Conservation (phyloP, 148 eudicot species). For the Chenopodium quinoa region DNA sequence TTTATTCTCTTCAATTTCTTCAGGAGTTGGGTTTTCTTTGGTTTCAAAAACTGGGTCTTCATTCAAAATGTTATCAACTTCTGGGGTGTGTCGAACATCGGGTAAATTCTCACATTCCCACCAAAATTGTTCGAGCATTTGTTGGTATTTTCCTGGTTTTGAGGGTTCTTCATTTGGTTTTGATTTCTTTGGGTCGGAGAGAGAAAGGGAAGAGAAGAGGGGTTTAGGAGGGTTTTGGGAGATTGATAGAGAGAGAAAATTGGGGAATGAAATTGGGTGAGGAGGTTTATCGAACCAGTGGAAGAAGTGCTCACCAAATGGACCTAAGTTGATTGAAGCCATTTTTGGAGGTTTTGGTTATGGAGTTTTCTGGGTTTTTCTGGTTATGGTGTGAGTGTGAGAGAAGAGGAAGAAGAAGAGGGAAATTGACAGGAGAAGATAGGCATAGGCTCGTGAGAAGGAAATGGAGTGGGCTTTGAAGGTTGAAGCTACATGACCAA, state of each 20-base stretch:
- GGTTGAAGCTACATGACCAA: too few species aligned
- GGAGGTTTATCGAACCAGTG: conserved; percentile 67
- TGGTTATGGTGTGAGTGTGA: not conserved
- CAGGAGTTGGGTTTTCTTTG: conserved; percentile 52
- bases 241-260: conserved; percentile 41
- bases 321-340: conserved; percentile 65
- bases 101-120: conserved; percentile 82
- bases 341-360: conserved; percentile 23
- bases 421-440: not conserved
- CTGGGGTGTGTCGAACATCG: conserved; percentile 63
- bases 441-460: not conserved
- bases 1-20: conserved; percentile 69
- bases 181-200: conserved; percentile 34
- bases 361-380: too few species aligned
- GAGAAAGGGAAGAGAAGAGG: conserved; percentile 53
- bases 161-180: conserved; percentile 13
- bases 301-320: conserved; percentile 44
- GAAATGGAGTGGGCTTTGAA: too few species aligned
- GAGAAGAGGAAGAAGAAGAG: not conserved
- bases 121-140: conserved; percentile 73
- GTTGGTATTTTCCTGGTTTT: conserved; percentile 52
- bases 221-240: conserved; percentile 44
- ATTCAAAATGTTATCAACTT: conserved; percentile 53
- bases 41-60: conserved; percentile 60
- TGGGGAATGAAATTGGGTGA: conserved; percentile 46